These are phyloP conservation scores for Amniculicola lignicola DNA, from an alignment of 495 filamentous ascomycete genomes.

Conservation along the genomic window DNA sequence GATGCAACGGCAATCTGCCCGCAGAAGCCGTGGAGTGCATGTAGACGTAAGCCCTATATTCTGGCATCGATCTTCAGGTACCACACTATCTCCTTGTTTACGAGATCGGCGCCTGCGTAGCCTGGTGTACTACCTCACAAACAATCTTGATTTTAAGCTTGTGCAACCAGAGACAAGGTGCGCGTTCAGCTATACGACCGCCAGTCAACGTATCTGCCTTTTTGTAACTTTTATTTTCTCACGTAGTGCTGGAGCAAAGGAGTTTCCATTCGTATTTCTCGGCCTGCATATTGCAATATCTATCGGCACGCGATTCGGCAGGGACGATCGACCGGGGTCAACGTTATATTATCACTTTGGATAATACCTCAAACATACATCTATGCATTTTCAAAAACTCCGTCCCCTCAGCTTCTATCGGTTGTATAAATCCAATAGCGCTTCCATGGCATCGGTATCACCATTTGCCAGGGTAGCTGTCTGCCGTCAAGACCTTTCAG, in stretches of 20 bases:
- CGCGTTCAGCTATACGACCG: too few relatives aligned
- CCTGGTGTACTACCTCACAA: too few relatives aligned
- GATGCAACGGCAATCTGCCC: conserved; percentile 9
- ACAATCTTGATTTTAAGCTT: too few relatives aligned
- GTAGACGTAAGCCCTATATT: conserved; percentile 34
- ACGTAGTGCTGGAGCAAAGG: conserved; percentile 22
- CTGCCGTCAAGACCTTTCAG: too few relatives aligned
- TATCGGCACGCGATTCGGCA: conserved; percentile 23
- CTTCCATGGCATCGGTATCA: conserved; percentile 21
- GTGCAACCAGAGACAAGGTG: too few relatives aligned
- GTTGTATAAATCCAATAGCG: conserved; percentile 5
- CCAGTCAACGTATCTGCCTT: background rate
- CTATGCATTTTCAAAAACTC: conserved; percentile 4
- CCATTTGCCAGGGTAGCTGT: conserved; percentile 17
- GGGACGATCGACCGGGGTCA: conserved; percentile 19
- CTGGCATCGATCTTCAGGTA: conserved; percentile 5
- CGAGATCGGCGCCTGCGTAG: too few relatives aligned
- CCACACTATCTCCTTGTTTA: too few relatives aligned
- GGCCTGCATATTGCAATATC: conserved; percentile 24
- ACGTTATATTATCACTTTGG: conserved; percentile 21
- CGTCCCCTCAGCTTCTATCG: background rate
- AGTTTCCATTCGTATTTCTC: conserved; percentile 20
- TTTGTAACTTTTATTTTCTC: background rate
- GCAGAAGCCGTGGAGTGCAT: conserved; percentile 8
- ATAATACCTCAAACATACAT: conserved; percentile 19